Conservation (phyloP, 2,329 filamentous ascomycete species). For the Fusarium sp. region DNA sequence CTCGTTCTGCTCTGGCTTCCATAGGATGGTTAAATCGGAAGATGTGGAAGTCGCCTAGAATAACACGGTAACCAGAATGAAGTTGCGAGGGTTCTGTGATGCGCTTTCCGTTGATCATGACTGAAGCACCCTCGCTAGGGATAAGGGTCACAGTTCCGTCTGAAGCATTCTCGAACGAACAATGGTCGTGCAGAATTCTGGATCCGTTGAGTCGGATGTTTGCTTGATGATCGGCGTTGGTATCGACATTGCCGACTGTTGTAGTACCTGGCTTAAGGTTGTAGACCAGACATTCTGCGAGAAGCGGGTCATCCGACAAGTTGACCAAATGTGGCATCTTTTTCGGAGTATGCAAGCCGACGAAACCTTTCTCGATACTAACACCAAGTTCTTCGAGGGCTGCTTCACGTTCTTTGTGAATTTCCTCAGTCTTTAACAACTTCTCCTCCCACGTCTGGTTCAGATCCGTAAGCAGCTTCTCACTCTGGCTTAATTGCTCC, state of each 20-base stretch:
- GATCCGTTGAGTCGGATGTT: slow-evolving; percentile 96
- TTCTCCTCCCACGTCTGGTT: slow-evolving; percentile 99
- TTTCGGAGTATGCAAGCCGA: slow-evolving; percentile 95
- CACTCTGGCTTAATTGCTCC: slow-evolving; percentile 94
- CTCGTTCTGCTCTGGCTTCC: slow-evolving; percentile 92
- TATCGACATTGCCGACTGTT: slow-evolving; percentile 93
- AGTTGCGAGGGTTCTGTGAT: slow-evolving; percentile 89
- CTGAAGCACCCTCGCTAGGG: slow-evolving; percentile 90
- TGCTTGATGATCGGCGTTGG: slow-evolving; percentile 79
- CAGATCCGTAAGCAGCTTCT: slow-evolving; percentile 94
- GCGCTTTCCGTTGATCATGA: slow-evolving; percentile 97
- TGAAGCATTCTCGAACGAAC: slow-evolving; percentile 87
- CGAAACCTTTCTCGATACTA: slow-evolving; percentile 98
- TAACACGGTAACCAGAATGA: slow-evolving; percentile 93
- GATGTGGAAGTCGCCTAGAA: slow-evolving; percentile 98
- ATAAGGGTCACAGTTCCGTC: slow-evolving; percentile 95
- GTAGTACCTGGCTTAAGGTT: slow-evolving; percentile 97
- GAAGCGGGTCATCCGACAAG: slow-evolving; percentile 91
- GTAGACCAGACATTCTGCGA: slow-evolving; percentile 97
- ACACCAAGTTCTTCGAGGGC: slow-evolving; percentile 97
- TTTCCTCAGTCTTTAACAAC: slow-evolving; percentile 92
- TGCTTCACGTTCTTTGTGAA: slow-evolving; percentile 96
- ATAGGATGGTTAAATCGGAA: slow-evolving; percentile 98
- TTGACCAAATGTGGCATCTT: slow-evolving; percentile 99
- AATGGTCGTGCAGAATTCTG: slow-evolving; percentile 93